Conservation (phyloP, 1,284 basidiomycete species). For the Rhodotorula sp. region DNA sequence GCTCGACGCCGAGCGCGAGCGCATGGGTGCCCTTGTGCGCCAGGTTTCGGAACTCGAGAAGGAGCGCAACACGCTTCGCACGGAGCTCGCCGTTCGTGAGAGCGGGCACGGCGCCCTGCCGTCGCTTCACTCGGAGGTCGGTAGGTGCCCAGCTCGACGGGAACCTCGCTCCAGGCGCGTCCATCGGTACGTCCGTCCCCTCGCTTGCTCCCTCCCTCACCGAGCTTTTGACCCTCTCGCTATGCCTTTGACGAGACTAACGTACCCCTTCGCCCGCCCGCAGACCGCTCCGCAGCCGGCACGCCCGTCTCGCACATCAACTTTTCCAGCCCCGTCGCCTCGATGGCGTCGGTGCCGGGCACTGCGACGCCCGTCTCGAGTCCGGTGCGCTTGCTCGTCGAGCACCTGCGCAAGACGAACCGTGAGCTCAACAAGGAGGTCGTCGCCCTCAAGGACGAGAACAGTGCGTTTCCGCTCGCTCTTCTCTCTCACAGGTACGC, state of each 20-base stretch:
- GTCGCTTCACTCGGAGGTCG: neutral
- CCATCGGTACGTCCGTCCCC: neutral
- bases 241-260: too few relatives aligned
- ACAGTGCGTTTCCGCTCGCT: neutral
- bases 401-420: slow-evolving; percentile 8
- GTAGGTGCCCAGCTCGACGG: neutral
- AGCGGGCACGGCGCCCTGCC: neutral
- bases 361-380: neutral
- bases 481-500: neutral
- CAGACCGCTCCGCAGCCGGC: neutral
- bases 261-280: neutral
- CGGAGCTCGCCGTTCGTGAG: neutral
- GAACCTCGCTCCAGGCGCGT: neutral
- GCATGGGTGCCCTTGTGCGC: neutral
- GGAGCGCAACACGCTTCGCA: neutral
- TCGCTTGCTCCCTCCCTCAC: neutral
- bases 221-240: neutral
- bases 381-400: slow-evolving; percentile 7
- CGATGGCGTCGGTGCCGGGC: too few relatives aligned
- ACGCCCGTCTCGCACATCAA: neutral
- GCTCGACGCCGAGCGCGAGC: slow-evolving; percentile 4
- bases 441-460: neutral
- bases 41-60: neutral
- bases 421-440: slow-evolving; percentile 2
- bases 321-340: neutral